Evolutionary conservation across 2,329 filamentous ascomycete species (phyloP), one percentile per base, ranked within the genome.

Genomic region (Epichloe festucae): DNA sequence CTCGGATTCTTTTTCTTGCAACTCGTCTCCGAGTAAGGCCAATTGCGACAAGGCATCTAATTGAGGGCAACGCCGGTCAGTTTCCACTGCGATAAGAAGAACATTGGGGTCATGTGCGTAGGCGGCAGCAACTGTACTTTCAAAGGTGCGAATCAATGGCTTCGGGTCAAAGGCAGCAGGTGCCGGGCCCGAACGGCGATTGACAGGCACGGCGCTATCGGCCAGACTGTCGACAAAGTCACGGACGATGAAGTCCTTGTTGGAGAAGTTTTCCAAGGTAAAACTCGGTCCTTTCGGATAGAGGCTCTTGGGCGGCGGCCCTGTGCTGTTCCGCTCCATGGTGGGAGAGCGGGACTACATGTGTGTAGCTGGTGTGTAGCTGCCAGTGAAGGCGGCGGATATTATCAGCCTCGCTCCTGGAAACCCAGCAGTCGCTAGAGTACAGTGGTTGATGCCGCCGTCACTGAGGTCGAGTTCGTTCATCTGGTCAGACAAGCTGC

Each of bases 201-300:
- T 87, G 21, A 77, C 74, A n/a, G 87, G 84, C 38, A 89, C 79
- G 21, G 89, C 87, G 59, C 77, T 86, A 56, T 97, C 90, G 48
- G 91, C 93, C 53, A 98, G 82, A 49, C 84, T 81, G 66, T 98
- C 94, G 60, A 98, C 84, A 65, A 98, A 98, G 71, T 98, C 93
- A 63, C 95, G 89, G 58, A 97, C 91, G 56, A 97, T 96, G 64
- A 97, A 98, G 70, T 97, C 93, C 62, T 87, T 87, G 65, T 77
- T 87, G 52, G 87, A 87, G 69, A 90, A 89, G 70, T 90, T 89
- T 44, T 95, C 88, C 55, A 97, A 76, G 10, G 82, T 88, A 72
- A 96, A 96, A 66, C 78, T 85, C 54, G 88, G 87, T 40, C 84
- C 87, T 67, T 81, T 82, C 52, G 85, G 84, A 65, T 87, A 91